Conservation (phyloP, 768 basidiomycete genomes). For the Grammothele lineata region DNA sequence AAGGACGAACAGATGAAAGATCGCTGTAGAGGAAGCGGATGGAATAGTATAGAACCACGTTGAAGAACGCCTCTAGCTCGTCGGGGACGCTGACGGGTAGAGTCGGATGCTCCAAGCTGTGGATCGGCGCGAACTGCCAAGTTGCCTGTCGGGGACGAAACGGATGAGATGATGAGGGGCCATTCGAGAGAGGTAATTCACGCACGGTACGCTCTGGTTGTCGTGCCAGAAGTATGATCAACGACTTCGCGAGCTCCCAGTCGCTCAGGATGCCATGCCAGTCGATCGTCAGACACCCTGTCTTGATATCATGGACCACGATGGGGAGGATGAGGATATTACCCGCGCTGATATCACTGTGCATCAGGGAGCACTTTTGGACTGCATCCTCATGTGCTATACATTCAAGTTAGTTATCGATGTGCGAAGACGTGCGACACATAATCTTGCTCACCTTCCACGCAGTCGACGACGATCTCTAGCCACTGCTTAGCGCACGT, state of each 20-base stretch:
- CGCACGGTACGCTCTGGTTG: conserved; percentile 5
- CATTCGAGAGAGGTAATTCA: no score
- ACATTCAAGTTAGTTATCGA: no score
- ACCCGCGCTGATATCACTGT: conserved; percentile 10
- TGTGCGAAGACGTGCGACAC: no score
- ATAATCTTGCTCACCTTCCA: no score
- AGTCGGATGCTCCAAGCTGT: background rate
- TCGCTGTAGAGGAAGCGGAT: background rate
- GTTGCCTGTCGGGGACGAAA: no score
- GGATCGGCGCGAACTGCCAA: conserved; percentile 12
- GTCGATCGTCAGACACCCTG: no score
- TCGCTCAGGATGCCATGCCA: conserved; percentile 2
- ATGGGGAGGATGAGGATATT: conserved; percentile 6
- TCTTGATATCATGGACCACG: no score
- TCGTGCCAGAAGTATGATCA: background rate
- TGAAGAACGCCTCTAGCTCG: conserved; percentile 12
- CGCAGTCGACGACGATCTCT: background rate
- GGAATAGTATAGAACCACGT: conserved; percentile 6
- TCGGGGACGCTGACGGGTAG: conserved; percentile 5
- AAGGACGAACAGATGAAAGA: no score
- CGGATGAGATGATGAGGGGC: no score
- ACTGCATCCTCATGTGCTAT: conserved; percentile 8
- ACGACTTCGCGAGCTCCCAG: conserved; percentile 8
- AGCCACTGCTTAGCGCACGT: background rate
- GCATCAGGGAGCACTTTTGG: background rate